Base-by-base conservation (phyloP, 1,284 basidiomycete species). In the Inonotus hispidus region DNA sequence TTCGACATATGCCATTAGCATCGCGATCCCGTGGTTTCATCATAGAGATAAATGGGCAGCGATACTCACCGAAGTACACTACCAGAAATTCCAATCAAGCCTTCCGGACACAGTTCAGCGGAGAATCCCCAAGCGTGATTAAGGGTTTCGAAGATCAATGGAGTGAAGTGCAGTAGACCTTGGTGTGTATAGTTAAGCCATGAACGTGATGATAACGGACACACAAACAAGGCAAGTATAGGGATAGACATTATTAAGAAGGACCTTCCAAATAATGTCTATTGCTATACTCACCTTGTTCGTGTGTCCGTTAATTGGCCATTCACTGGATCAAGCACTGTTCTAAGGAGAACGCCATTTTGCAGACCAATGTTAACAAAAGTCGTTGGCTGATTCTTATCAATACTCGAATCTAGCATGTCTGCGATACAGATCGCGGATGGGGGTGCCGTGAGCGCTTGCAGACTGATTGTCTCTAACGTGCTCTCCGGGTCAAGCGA, bases 161-260 rank as follows among this genome's bases (percentile, higher is more conserved):
- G 97, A 0, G 95, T 95, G 70, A 99, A 99, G 71, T 98, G 95
- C 77, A 98, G 87, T 61, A 95, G 82, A 66, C 94, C 92, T 76
- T 98, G 95, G 71, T 97, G 83, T 0, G 95, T 96, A 74, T 99
- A 99, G 69, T 97, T 93, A 37, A 99, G 81, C 97, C 96, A 99
- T 38, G 94, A 92, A 38, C 95, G 85, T 16, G 92, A 96, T 0
- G 95, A 98, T 38, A 99, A 82, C 0, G 96, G 97, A 99, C 72
- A 99, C 97, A 4, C 84, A 97, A 39, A 96, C 95, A 56, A 86
- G 95, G 90, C 92, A 66, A 56, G 80, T 70, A 8, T 43, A 43
- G 19, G 16, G 11, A 16, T 16, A 21, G 1, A 1, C 0, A 21
- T n/a, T 43, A 32, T 32, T 32, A 8, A 7, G 41, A 43, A 4